These are phyloP conservation scores for Onygenales sp. DNA, from an alignment of 2,329 filamentous ascomycete species.

Conservation along the genomic window DNA sequence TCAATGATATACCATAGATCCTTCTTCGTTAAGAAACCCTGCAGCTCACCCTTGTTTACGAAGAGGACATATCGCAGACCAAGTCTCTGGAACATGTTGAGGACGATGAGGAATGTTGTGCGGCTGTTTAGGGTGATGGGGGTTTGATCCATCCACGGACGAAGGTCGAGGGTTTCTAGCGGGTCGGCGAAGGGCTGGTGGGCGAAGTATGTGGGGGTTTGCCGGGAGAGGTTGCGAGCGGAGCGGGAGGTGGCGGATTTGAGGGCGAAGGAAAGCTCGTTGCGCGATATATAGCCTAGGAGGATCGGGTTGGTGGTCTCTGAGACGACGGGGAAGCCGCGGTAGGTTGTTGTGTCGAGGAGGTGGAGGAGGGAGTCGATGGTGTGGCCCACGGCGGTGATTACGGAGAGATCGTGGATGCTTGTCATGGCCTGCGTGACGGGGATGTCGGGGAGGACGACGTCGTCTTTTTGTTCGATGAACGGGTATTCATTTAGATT, in stretches of 20 bases:
- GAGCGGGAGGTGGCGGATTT: conserved; percentile 46
- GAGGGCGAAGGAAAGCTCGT: conserved; percentile 77
- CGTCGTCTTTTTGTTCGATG: conserved; percentile 81
- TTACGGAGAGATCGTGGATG: conserved; percentile 78
- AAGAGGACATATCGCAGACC: conserved; percentile 87
- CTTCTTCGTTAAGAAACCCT: conserved; percentile 90
- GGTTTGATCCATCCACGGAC: conserved; percentile 98
- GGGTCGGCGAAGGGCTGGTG: conserved; percentile 77
- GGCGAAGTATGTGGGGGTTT: conserved; percentile 74
- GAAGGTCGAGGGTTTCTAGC: conserved; percentile 67
- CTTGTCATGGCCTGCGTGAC: conserved; percentile 87
- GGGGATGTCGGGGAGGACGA: conserved; percentile 68
- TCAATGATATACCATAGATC: conserved; percentile 92
- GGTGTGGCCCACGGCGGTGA: conserved; percentile 81
- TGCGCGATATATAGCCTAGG: conserved; percentile 87
- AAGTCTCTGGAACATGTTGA: conserved; percentile 89
- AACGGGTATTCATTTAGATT: conserved; percentile 92
- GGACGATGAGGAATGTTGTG: conserved; percentile 70
- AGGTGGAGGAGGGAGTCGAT: conserved; percentile 64
- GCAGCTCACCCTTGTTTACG: conserved; percentile 67
- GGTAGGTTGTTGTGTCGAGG: conserved; percentile 65
- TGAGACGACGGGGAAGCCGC: conserved; percentile 84
- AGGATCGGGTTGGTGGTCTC: conserved; percentile 68
- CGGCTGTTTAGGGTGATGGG: conserved; percentile 78
- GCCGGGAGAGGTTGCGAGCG: conserved; percentile 46